Percentiles rank a stretch among this genome's conserved stretches.
Evolutionary conservation across 2,329 filamentous ascomycete species (phyloP).

Genomic region (Phoma sp.): DNA sequence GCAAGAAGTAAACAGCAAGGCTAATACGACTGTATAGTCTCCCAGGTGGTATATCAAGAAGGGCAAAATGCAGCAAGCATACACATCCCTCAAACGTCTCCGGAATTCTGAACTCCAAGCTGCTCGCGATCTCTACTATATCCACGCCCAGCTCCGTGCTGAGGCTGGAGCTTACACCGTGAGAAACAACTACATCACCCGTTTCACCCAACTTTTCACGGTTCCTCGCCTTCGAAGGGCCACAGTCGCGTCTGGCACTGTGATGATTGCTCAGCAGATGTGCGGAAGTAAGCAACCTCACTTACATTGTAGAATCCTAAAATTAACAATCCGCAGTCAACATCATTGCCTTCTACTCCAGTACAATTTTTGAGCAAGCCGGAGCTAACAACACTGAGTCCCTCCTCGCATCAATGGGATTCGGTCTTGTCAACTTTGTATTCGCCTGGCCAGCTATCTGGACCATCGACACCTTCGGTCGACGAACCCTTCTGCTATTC

Average conservation of each 20-base stretch:
- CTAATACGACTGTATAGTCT: no score
- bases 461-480: slow-evolving; percentile 61
- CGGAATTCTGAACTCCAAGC: slow-evolving; percentile 52
- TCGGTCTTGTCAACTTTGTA: slow-evolving; percentile 65
- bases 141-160: slow-evolving; percentile 47
- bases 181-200: slow-evolving; percentile 50
- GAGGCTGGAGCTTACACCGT: slow-evolving; percentile 41
- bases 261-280: slow-evolving; percentile 76
- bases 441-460: slow-evolving; percentile 67
- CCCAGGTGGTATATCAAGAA: slow-evolving; percentile 50
- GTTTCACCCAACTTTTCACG: slow-evolving; percentile 67
- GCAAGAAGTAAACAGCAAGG: no score
- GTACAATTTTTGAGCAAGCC: slow-evolving; percentile 58
- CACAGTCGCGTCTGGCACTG: slow-evolving; percentile 76
- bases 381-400: slow-evolving; percentile 52
- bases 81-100: slow-evolving; percentile 48
- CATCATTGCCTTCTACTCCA: slow-evolving; percentile 61
- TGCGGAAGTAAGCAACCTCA: slow-evolving; percentile 50
- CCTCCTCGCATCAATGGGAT: slow-evolving; percentile 65
- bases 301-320: neutral
- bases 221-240: slow-evolving; percentile 74
- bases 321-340: slow-evolving; percentile 37
- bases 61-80: slow-evolving; percentile 48
- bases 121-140: slow-evolving; percentile 54
- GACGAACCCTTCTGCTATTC: slow-evolving; percentile 58